Base-by-base conservation (phyloP, 306 rosid genomes). In the Glycine soja region DNA sequence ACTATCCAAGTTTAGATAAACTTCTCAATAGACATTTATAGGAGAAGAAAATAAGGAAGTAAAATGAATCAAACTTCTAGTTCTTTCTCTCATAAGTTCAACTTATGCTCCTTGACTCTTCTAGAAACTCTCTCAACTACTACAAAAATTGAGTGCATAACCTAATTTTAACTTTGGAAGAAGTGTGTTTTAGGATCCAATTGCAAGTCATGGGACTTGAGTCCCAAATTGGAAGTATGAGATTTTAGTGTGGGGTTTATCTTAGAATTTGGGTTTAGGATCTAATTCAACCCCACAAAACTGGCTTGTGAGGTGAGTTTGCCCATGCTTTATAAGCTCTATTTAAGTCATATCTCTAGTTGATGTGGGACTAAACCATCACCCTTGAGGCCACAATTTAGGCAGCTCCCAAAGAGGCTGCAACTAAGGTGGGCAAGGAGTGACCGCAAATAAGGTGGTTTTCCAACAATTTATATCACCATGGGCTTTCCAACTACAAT, bases 1-100 rank as follows among this genome's bases (percentile, higher is more conserved):
- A 11, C 43, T 58, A 63, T 34, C 45, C 69, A 34, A 34, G 69
- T 63, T 63, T 63, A 63, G 69, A 34, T 63, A 63, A 63, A 32
- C 18, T 5, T 32, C 18, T 34, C 9, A 32, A 12, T 12, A 34
- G 13, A 63, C 46, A 32, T 34, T 62, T 11, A 63, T 63, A 63
- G 40, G 40, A 36, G 43, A 38, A 63, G 66, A 24, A 24, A 24
- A 59, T 59, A 57, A 15, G 65, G 16, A 62, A 32, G 45, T 63
- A 32, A 5, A 32, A 62, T 32, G 45, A 32, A 12, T 62, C 45
- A 62, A 32, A 62, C 68, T 62, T 62, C 30, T 24, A 24, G 30
- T 24, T 24, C 30, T 24, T 24, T 24, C 45, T 61, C 43, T 62
- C 45, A 62, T 32, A 62, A 62, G 16, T 32, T 62, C 45, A 62